Conservation (phyloP, 129 eudicot species). For the Calendula officinalis region DNA sequence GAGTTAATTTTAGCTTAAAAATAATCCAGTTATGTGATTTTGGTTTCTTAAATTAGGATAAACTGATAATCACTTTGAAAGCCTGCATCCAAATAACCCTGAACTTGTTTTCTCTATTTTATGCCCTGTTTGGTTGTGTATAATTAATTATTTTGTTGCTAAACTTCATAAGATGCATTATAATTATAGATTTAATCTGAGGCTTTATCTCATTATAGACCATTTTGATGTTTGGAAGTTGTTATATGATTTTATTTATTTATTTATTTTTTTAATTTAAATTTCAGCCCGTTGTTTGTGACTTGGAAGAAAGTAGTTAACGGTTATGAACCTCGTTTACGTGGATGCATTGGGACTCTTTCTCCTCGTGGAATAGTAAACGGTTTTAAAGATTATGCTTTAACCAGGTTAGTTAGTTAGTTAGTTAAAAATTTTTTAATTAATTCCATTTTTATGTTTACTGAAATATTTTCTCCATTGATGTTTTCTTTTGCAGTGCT, state of each 20-base stretch:
- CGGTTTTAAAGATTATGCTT: conserved; percentile 87
- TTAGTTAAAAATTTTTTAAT: not conserved
- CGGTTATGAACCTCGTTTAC: conserved; percentile 89
- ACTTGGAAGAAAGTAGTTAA: conserved; percentile 93
- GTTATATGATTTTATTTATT: not conserved
- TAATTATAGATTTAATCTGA: not conserved
- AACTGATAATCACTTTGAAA: not conserved
- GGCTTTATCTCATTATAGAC: conserved; percentile 1
- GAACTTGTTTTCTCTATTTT: not conserved
- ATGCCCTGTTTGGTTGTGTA: not conserved
- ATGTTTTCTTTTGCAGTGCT: conserved; percentile 53
- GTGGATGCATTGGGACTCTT: conserved; percentile 95
- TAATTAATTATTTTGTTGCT: not conserved
- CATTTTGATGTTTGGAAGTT: conserved; percentile 1
- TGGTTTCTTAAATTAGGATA: not conserved
- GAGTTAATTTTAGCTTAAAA: not conserved
- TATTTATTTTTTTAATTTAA: not conserved
- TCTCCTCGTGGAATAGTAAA: conserved; percentile 65
- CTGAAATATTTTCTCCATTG: not conserved
- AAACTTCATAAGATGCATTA: conserved; percentile 5
- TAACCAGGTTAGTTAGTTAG: conserved; percentile 57
- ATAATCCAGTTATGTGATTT: not conserved
- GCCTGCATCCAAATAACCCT: not conserved
- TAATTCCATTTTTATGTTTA: not conserved
- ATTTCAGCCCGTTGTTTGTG: conserved; percentile 90